Evolutionary conservation across 1,139 yeast species (phyloP), one percentile per base, ranked within the genome.

Genomic region (Blastobotrys proliferans): DNA sequence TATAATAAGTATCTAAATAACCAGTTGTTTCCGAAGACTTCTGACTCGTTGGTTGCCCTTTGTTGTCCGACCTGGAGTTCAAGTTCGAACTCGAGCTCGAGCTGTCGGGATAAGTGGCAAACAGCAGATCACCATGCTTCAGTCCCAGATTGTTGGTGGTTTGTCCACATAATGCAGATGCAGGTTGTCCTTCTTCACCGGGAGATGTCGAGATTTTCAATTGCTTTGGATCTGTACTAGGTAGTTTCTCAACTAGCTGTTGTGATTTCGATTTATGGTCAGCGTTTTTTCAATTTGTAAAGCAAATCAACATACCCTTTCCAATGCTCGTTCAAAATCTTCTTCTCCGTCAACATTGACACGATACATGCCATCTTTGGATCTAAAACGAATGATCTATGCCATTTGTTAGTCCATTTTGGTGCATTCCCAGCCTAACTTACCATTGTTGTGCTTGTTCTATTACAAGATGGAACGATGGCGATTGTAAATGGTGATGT

Each of bases 121-220:
- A 83, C 11, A 90, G 58, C 76, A 90, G 72, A 53, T 86, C 95
- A n/a, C 98, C 98, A 64, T 92, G 92, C 34, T 70, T 72, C 51
- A 78, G 66, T 0, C 84, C 84, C 50, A 85, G 61, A 11, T 73
- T 74, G 1, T 56, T 59, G 1, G 84, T 64, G 1, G 81, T 63
- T 36, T 66, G 64, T 10, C 74, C 74, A 45, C 68, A 63, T 19
- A 80, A 62, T 5, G 67, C 62, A 9, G 63, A 55, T 4, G 74
- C 75, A 1, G 67, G 57, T 49, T 73, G 71, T 10, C 79, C 81
- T 17, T 66, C 68, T 11, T 67, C 73, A 21, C 69, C 65, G n/a
- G 85, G 85, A 25, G 65, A 46, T n/a, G 53, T 52, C 28, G 64
- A 51, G 5, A 63, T 45, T 6, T 43, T 41, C 32, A 60, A 44